Conservation (phyloP, 192 early-diverging fungal genomes). For the Coemansia sp. region DNA sequence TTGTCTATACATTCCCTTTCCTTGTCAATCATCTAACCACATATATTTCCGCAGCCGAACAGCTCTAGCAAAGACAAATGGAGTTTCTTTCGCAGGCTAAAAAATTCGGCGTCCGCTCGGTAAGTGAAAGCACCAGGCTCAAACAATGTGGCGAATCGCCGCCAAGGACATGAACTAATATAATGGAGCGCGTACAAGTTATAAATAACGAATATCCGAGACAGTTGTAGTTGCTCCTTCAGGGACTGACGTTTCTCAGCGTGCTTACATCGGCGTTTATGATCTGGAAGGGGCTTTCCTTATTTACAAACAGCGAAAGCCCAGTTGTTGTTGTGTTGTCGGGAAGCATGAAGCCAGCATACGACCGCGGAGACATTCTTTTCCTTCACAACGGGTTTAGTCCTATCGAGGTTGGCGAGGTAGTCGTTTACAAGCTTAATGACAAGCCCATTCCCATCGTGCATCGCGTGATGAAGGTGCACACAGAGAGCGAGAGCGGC, state of each 20-base stretch:
- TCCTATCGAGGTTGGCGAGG: constrained; percentile 86
- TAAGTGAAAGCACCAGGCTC: constrained; percentile 22
- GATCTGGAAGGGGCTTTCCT: constrained; percentile 90
- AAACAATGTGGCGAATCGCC: background rate
- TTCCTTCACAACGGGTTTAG: constrained; percentile 71
- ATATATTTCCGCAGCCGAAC: background rate
- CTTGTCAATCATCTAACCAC: background rate
- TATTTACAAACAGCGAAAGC: constrained; percentile 88
- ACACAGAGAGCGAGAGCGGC: constrained; percentile 71
- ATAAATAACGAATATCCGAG: background rate
- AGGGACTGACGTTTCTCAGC: constrained; percentile 85
- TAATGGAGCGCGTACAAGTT: background rate
- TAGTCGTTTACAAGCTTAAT: constrained; percentile 89
- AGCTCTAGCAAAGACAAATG: constrained; percentile 20
- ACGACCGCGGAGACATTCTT: constrained; percentile 89
- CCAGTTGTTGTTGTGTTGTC: constrained; percentile 97
- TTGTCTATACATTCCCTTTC: background rate
- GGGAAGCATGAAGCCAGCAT: constrained; percentile 97
- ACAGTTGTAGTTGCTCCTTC: constrained; percentile 54
- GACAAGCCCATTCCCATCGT: constrained; percentile 93
- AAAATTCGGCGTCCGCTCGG: constrained; percentile 44
- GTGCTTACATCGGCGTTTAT: constrained; percentile 91
- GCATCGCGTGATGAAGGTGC: constrained; percentile 91
- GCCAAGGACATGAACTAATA: background rate
- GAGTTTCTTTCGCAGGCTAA: constrained; percentile 44